Conservation (phyloP, 2,329 filamentous ascomycete species). For the Akanthomyces lecanii region DNA sequence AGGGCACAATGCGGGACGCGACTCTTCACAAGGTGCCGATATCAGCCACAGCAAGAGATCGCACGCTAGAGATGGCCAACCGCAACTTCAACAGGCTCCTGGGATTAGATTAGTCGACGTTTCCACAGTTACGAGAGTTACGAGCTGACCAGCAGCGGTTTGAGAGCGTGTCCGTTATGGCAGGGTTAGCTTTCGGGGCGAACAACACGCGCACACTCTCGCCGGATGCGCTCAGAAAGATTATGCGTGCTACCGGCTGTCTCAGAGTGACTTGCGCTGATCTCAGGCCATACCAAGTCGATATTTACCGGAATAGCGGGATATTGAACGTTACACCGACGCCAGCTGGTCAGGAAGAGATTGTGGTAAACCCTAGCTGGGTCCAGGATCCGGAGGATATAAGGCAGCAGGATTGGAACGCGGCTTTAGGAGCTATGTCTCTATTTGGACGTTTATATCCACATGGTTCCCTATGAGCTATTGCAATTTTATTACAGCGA, state of each 20-base stretch:
- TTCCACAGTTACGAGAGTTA: not conserved
- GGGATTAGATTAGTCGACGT: not conserved
- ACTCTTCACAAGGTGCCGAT: not conserved
- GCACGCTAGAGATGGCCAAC: not conserved
- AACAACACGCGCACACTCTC: not conserved
- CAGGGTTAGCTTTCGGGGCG: not conserved
- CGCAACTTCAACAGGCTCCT: not conserved
- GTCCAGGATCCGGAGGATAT: too few relatives aligned
- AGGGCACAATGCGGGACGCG: not conserved
- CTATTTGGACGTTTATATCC: too few relatives aligned
- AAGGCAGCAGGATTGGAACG: too few relatives aligned
- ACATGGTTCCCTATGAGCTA: not conserved
- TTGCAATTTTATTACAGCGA: not conserved
- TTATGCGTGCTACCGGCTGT: not conserved
- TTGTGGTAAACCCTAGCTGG: not conserved
- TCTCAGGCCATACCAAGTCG: not conserved
- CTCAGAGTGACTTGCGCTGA: not conserved
- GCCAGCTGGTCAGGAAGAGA: not conserved
- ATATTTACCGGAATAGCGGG: not conserved
- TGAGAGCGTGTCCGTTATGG: not conserved
- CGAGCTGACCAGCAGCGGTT: not conserved
- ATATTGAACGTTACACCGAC: not conserved
- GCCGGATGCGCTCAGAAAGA: not conserved
- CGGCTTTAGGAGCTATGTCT: too few relatives aligned
- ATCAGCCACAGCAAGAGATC: not conserved